Conservation (phyloP, 2,329 filamentous ascomycete genomes). For the Aspergillus glaucus region DNA sequence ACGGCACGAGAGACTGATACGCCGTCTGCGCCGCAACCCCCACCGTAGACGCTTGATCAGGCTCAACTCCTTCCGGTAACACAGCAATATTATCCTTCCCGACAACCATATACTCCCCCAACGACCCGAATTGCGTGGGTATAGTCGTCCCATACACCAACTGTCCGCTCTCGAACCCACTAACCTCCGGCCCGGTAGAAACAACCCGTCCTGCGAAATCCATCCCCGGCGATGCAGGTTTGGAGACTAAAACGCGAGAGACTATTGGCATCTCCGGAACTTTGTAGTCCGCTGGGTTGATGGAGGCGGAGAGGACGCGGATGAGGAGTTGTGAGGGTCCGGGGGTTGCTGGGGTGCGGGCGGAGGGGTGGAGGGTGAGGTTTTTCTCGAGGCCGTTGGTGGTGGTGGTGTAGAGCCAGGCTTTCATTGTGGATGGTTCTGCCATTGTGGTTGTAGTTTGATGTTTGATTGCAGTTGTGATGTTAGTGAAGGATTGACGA, state of each 20-base stretch:
- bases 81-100: constrained; percentile 26
- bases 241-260: constrained; percentile 32
- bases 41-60: constrained; percentile 38
- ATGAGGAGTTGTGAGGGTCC: constrained; percentile 48
- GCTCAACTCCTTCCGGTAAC: constrained; percentile 40
- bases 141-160: constrained; percentile 40
- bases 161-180: constrained; percentile 33
- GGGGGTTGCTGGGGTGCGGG: constrained; percentile 35
- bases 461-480: background rate
- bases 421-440: constrained; percentile 45
- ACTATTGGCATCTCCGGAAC: constrained; percentile 47
- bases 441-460: background rate
- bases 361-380: constrained; percentile 41
- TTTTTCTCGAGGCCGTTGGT: constrained; percentile 48
- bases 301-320: constrained; percentile 46
- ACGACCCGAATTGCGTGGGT: constrained; percentile 34
- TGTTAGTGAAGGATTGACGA: background rate
- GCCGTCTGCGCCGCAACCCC: constrained; percentile 45
- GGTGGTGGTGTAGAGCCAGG: constrained; percentile 51
- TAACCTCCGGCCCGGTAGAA: constrained; percentile 23
- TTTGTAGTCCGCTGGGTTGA: constrained; percentile 64
- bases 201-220: constrained; percentile 47
- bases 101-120: constrained; percentile 40
- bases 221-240: constrained; percentile 45
- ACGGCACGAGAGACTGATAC: constrained; percentile 43